Percentiles rank a stretch among this genome's conserved stretches.
Evolutionary conservation across 1,284 basidiomycete species (phyloP).

Genomic region (Cutaneotrichosporon cutaneum): DNA sequence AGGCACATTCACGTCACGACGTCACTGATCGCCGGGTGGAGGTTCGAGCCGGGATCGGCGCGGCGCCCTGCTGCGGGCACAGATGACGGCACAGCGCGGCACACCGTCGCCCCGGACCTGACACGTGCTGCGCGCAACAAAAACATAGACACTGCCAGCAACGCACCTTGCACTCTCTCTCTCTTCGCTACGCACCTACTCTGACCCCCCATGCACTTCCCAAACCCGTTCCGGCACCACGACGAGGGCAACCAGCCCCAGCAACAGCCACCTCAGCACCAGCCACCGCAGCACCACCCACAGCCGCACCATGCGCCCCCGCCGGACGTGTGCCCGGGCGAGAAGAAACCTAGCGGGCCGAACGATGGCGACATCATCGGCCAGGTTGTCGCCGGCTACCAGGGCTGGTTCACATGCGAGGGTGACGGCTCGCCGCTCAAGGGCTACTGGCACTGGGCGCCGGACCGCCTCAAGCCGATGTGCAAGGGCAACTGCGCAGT

Average conservation of each 20-base stretch:
- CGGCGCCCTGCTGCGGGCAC: too few species aligned
- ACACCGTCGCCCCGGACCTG: too few species aligned
- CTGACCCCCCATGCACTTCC: neutral
- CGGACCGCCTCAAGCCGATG: constrained; percentile 13
- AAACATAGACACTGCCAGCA: too few species aligned
- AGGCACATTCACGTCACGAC: too few species aligned
- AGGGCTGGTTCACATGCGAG: constrained; percentile 25
- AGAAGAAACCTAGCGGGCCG: neutral
- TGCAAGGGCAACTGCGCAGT: constrained; percentile 18
- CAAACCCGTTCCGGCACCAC: neutral
- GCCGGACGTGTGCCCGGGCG: neutral
- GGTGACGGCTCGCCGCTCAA: constrained; percentile 22
- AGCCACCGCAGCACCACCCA: neutral
- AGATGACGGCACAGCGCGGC: too few species aligned
- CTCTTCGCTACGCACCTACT: too few species aligned
- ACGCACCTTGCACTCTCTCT: too few species aligned
- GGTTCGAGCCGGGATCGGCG: too few species aligned
- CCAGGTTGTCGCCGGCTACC: constrained; percentile 22
- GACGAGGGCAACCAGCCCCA: neutral
- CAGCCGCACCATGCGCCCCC: neutral
- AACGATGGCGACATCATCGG: constrained; percentile 21
- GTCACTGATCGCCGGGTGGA: too few species aligned
- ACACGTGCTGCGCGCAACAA: too few species aligned
- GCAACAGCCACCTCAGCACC: neutral
- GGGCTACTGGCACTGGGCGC: constrained; percentile 27